These are phyloP conservation scores for Skeletonema costatum DNA, from an alignment of 108 stramenopile species.

Conservation along the genomic window DNA sequence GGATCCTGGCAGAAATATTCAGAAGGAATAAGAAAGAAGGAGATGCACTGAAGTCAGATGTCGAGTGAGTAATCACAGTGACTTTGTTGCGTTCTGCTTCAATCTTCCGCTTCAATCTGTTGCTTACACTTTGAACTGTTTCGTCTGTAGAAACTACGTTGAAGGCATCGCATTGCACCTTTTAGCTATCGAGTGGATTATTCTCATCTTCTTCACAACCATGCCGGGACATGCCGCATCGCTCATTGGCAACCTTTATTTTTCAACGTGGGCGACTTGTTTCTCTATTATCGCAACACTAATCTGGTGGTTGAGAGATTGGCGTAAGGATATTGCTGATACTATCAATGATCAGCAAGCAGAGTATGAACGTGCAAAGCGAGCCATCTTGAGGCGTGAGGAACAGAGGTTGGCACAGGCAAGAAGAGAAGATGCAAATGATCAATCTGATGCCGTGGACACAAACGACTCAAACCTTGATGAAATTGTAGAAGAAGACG, in stretches of 20 bases:
- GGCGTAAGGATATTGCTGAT: conserved; percentile 54
- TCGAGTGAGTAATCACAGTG: conserved; percentile 36
- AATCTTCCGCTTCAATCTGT: not conserved
- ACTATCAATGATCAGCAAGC: conserved; percentile 50
- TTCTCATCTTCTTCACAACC: conserved; percentile 59
- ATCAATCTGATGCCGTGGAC: not conserved
- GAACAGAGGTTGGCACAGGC: conserved; percentile 43
- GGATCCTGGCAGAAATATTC: conserved; percentile 70
- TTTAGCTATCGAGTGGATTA: conserved; percentile 63
- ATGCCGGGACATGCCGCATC: conserved; percentile 68
- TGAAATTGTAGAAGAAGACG: not conserved
- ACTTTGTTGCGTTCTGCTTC: not conserved
- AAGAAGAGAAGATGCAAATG: not conserved
- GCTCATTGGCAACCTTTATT: conserved; percentile 61
- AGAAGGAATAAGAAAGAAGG: conserved; percentile 42
- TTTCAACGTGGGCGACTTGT: conserved; percentile 69
- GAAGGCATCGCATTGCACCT: conserved; percentile 63
- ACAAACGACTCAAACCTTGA: conserved; percentile 1
- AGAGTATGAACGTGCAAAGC: conserved; percentile 53
- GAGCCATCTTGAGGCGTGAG: conserved; percentile 41
- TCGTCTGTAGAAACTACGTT: conserved; percentile 1
- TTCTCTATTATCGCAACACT: conserved; percentile 62
- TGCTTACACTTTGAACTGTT: not conserved
- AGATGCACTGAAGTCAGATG: conserved; percentile 31
- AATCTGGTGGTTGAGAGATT: conserved; percentile 70